Conservation (phyloP, 768 basidiomycete genomes). For the Suillus sp. region DNA sequence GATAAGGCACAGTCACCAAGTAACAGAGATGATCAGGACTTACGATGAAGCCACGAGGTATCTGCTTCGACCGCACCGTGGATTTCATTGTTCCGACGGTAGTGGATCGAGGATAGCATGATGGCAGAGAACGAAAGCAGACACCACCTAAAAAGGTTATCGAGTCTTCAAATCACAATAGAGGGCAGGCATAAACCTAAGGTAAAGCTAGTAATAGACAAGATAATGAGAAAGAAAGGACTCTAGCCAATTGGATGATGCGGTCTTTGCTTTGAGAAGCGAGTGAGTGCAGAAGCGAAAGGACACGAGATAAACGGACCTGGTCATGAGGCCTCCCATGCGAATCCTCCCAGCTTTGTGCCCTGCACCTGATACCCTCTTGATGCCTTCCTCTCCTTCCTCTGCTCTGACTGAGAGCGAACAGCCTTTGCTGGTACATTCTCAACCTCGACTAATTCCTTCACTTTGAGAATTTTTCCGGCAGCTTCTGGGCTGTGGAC, state of each 20-base stretch:
- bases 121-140: not conserved
- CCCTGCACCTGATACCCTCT: constrained; percentile 65
- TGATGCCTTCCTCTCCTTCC: constrained; percentile 62
- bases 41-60: not conserved
- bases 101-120: not conserved
- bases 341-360: constrained; percentile 32
- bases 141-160: not conserved
- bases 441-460: constrained; percentile 87
- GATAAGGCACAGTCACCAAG: constrained; percentile 1
- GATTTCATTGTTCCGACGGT: not conserved
- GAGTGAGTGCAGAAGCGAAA: not conserved
- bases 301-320: not conserved
- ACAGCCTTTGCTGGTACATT: constrained; percentile 76
- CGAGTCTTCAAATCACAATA: not conserved
- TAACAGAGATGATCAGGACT: not conserved
- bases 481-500: constrained; percentile 71
- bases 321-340: constrained; percentile 6
- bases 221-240: not conserved
- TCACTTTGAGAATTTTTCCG: constrained; percentile 84
- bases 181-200: not conserved
- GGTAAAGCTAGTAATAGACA: not conserved
- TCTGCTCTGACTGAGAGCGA: constrained; percentile 69
- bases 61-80: not conserved
- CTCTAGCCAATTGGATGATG: not conserved
- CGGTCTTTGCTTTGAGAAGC: not conserved